Evolutionary conservation across 2,329 filamentous ascomycete genomes (phyloP).

Genomic region (Paecilomyces formosus): DNA sequence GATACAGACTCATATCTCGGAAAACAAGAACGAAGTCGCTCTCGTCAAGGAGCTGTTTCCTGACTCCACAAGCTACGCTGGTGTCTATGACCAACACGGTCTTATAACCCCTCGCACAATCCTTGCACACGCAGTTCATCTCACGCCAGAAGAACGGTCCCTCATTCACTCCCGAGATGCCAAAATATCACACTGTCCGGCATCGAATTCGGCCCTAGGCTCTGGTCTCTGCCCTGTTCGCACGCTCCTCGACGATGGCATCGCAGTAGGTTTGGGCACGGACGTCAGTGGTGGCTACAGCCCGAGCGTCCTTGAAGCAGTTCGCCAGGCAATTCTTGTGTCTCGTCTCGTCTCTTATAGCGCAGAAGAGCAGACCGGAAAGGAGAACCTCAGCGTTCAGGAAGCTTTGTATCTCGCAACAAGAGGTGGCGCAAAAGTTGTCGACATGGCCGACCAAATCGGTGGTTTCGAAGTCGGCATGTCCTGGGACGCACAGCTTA

Average conservation of each 20-base stretch:
- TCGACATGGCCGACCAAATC: slow-evolving; percentile 64
- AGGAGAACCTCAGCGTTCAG: slow-evolving; percentile 67
- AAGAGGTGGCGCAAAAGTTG: slow-evolving; percentile 72
- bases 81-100: slow-evolving; percentile 67
- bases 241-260: slow-evolving; percentile 62
- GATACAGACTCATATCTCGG: slow-evolving; percentile 83
- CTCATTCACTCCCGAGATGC: slow-evolving; percentile 55
- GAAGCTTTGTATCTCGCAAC: slow-evolving; percentile 85
- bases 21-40: slow-evolving; percentile 67
- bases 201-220: slow-evolving; percentile 74
- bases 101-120: slow-evolving; percentile 68
- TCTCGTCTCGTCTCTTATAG: slow-evolving; percentile 53
- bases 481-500: slow-evolving; percentile 85
- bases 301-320: slow-evolving; percentile 73
- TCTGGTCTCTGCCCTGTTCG: slow-evolving; percentile 72
- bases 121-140: slow-evolving; percentile 76
- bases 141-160: slow-evolving; percentile 58
- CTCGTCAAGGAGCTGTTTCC: slow-evolving; percentile 68
- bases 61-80: slow-evolving; percentile 55
- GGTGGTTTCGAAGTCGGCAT: slow-evolving; percentile 80
- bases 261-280: slow-evolving; percentile 79
- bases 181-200: slow-evolving; percentile 79
- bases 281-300: slow-evolving; percentile 87
- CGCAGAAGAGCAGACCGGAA: slow-evolving; percentile 31
- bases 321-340: slow-evolving; percentile 70